Evolutionary conservation across 208 protist species (phyloP).

Genomic region (Leishmania turanica): DNA sequence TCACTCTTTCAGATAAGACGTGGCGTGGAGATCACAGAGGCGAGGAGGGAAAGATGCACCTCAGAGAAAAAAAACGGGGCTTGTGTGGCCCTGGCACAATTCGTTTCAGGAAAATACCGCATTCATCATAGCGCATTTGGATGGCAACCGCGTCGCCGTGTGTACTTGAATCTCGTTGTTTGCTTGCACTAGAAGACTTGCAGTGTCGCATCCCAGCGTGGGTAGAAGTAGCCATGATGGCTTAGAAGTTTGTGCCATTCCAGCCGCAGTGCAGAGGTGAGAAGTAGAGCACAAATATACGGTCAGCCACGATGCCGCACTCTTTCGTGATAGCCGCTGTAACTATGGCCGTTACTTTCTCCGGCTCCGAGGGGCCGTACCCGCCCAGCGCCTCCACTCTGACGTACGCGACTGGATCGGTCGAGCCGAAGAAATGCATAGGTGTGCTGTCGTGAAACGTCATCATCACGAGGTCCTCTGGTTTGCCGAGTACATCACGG

Average conservation of each 20-base stretch:
- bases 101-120: background rate
- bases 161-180: background rate
- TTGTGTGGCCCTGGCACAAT: background rate
- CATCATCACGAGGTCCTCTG: conserved; percentile 37
- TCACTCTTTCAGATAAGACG: background rate
- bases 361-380: conserved; percentile 9
- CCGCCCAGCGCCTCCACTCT: conserved; percentile 27
- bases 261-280: conserved; percentile 28
- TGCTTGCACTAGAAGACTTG: background rate
- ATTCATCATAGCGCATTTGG: background rate
- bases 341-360: conserved; percentile 26
- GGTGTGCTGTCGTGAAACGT: conserved; percentile 32
- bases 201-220: background rate
- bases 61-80: background rate
- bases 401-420: conserved; percentile 28
- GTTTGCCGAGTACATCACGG: conserved; percentile 24
- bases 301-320: conserved; percentile 26
- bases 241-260: conserved; percentile 36
- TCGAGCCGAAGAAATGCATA: conserved; percentile 24
- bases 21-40: background rate
- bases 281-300: conserved; percentile 39
- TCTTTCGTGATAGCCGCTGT: conserved; percentile 21
- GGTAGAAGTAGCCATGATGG: background rate
- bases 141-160: background rate
- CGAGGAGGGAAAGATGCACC: background rate